Evolutionary conservation across 2,329 filamentous ascomycete species (phyloP).

Genomic region (Claviceps quebecensis): DNA sequence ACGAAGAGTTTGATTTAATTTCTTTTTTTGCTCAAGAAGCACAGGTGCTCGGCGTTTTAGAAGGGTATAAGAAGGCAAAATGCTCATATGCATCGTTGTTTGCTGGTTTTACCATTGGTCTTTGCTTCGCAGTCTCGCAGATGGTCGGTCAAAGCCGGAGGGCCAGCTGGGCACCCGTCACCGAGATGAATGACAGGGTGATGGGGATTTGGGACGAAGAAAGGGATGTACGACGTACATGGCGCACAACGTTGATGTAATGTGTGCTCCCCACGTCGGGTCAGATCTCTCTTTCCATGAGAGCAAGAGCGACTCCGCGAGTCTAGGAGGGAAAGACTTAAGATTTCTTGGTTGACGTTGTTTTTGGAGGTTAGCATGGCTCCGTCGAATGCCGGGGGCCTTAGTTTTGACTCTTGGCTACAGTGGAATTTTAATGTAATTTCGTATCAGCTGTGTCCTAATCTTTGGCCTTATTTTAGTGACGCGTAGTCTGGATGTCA

Average conservation of each 20-base stretch:
- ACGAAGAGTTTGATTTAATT: neutral
- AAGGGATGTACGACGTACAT: too few relatives aligned
- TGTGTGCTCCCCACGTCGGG: too few relatives aligned
- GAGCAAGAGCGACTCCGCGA: neutral
- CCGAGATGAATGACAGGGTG: neutral
- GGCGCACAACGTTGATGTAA: too few relatives aligned
- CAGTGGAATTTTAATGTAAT: neutral
- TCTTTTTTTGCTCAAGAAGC: constrained; percentile 1
- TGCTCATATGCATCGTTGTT: neutral
- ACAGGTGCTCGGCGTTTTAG: constrained; percentile 5
- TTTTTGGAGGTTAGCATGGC: neutral
- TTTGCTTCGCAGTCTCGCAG: neutral
- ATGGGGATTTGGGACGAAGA: too few relatives aligned
- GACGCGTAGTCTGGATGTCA: too few relatives aligned
- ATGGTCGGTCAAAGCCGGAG: neutral
- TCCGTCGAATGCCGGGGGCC: neutral
- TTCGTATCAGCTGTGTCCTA: too few relatives aligned
- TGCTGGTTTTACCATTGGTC: neutral
- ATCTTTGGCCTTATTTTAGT: too few relatives aligned
- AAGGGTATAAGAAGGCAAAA: neutral
- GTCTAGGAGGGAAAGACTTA: neutral
- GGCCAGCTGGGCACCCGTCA: neutral
- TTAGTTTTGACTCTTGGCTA: neutral
- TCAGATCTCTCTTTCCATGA: neutral
- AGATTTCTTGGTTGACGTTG: neutral